Percentiles rank a stretch among this genome's conserved stretches.
Evolutionary conservation across 805 yeast species (phyloP).

Genomic region (Sugiyamaella qingdaonensis): DNA sequence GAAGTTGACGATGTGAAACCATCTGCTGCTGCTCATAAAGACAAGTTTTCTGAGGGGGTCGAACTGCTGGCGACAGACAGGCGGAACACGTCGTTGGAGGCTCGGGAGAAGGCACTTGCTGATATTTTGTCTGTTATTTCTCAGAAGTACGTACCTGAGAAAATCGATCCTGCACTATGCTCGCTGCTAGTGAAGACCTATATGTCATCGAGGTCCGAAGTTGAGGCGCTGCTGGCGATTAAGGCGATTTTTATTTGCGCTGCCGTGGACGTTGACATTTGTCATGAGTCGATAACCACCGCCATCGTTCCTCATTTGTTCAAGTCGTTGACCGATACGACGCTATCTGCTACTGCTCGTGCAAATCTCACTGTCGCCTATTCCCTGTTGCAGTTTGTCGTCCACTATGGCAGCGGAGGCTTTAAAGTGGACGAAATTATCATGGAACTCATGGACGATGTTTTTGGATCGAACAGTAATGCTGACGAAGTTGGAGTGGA

Average conservation of each 20-base stretch:
- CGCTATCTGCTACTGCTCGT: slow-evolving; percentile 12
- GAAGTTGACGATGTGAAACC: slow-evolving; percentile 10
- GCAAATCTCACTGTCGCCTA: slow-evolving; percentile 28
- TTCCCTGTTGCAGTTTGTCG: slow-evolving; percentile 29
- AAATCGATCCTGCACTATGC: slow-evolving; percentile 19
- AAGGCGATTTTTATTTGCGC: slow-evolving; percentile 28
- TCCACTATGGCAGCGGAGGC: slow-evolving; percentile 33
- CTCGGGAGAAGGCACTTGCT: slow-evolving; percentile 32
- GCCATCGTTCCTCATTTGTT: slow-evolving; percentile 19
- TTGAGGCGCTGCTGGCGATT: slow-evolving; percentile 29
- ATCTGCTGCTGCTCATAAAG: slow-evolving; percentile 13
- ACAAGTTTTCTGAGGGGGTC: slow-evolving; percentile 20
- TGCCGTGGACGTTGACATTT: slow-evolving; percentile 25
- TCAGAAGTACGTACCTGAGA: slow-evolving; percentile 31
- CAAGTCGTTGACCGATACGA: slow-evolving; percentile 7
- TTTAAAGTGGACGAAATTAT: slow-evolving; percentile 29
- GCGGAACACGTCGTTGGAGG: slow-evolving; percentile 29
- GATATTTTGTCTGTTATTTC: slow-evolving; percentile 26
- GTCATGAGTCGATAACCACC: slow-evolving; percentile 18
- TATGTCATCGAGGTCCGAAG: slow-evolving; percentile 26
- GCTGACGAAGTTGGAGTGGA: slow-evolving; percentile 26
- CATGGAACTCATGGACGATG: slow-evolving; percentile 23
- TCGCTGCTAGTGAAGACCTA: slow-evolving; percentile 24
- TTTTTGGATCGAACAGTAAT: slow-evolving; percentile 18
- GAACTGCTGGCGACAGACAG: slow-evolving; percentile 30